Evolutionary conservation across 768 basidiomycete species (phyloP), one percentile per base, ranked within the genome.

Genomic region (Tylopilus sp.): DNA sequence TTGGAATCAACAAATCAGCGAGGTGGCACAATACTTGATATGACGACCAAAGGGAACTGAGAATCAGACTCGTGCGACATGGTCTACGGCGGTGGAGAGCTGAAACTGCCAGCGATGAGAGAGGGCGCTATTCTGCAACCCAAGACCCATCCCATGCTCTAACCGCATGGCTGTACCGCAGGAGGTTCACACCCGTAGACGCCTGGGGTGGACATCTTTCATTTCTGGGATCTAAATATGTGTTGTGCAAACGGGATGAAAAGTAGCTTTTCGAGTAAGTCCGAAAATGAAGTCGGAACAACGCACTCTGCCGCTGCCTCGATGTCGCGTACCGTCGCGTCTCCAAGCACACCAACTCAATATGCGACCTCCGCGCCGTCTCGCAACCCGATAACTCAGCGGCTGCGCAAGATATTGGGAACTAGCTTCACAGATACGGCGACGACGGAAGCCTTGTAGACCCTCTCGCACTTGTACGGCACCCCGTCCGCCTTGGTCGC

Each of bases 351-450:
- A n/a, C 40, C 40, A 5, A 29, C 34, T 17, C 45, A 26, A 28
- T 36, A 48, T 12, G 16, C 36, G 11, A 13, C 9, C 25, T 21
- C 41, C 7, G 22, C 22, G 11, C 24, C 42, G n/a, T 28, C 25
- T 19, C 78, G 83, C 54, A 89, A 89, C 61, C 92, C 94, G 3
- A 79, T 95, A 36, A 84, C 92, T n/a, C 72, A 88, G 1, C 79
- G 94, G 12, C 74, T 96, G n/a, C 94, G 92, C 71, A 97, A 97
- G 71, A 86, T 95, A 55, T 76, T 96, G 19, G 85, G 88, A 31
- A 87, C 87, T 2, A 87, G 80, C 45, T 92, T 87, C 53, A 83
- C 89, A 25, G 90, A 92, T 60, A 76, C 82, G 33, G 81, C 85
- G 7, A 92, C 90, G 1, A 76, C 77, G 25, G 89, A 96, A 61